These are phyloP conservation scores for Ustanciosporium gigantosporum DNA, from an alignment of 1,284 basidiomycete species.

Conservation along the genomic window DNA sequence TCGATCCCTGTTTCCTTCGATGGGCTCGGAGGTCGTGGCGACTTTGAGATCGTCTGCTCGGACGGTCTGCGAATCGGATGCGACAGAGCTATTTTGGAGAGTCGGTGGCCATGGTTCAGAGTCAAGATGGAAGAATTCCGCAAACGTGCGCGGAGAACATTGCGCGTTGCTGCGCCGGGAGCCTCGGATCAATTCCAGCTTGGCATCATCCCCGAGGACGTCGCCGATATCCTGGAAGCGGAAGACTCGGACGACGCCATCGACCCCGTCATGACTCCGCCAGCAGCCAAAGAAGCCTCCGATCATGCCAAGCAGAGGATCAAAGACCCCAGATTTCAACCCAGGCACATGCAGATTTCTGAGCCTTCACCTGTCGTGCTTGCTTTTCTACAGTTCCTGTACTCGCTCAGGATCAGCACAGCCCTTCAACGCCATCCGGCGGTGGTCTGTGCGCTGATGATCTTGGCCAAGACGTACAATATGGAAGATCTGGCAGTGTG, in stretches of 20 bases:
- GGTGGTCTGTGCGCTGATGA: constrained; percentile 81
- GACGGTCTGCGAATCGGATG: constrained; percentile 82
- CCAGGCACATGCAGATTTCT: constrained; percentile 77
- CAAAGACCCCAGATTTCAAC: constrained; percentile 75
- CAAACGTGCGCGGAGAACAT: constrained; percentile 29
- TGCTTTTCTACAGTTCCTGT: constrained; percentile 89
- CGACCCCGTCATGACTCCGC: constrained; percentile 13
- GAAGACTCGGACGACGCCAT: constrained; percentile 19
- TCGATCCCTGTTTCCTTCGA: background rate
- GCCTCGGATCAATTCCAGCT: constrained; percentile 16
- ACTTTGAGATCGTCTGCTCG: constrained; percentile 88
- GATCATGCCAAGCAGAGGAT: constrained; percentile 13
- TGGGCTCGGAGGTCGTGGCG: constrained; percentile 61
- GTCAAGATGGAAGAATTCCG: constrained; percentile 65
- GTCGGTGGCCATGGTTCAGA: constrained; percentile 92
- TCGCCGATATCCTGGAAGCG: constrained; percentile 29
- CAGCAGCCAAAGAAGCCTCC: constrained; percentile 1
- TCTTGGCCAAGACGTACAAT: constrained; percentile 81
- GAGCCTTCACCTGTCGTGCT: constrained; percentile 86
- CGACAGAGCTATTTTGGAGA: constrained; percentile 77
- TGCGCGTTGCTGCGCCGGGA: constrained; percentile 18
- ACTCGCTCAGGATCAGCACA: constrained; percentile 80
- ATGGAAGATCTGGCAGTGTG: constrained; percentile 75
- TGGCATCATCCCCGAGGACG: constrained; percentile 33
- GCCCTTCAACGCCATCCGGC: constrained; percentile 86